phyloP scores from a whole-genome alignment of 208 protist species.

The Acanthamoeba triangularis region DNA sequence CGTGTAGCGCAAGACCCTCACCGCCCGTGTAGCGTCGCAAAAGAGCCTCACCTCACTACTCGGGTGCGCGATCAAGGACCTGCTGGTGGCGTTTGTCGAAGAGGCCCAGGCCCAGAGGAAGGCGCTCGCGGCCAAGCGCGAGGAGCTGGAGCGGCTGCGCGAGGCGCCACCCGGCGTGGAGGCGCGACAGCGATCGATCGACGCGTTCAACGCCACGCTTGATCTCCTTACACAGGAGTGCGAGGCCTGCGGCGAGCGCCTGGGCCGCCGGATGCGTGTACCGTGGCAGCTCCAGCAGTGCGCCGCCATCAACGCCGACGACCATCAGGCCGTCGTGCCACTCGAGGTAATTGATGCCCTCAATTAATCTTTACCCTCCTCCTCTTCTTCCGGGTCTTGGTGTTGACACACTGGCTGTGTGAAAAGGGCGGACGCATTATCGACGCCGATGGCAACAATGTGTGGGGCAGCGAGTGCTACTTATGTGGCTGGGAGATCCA shows the following conservation, averaged over 20 bases:
- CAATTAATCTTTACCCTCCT: not conserved
- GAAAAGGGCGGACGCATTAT: not conserved
- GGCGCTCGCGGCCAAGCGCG: not conserved
- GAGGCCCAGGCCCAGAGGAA: not conserved
- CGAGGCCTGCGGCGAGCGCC: not conserved
- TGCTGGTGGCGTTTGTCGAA: not conserved
- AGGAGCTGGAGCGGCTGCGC: not conserved
- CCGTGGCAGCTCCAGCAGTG: constrained; percentile 48
- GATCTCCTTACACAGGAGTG: not conserved
- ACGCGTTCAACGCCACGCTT: constrained; percentile 34
- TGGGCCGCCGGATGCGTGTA: not conserved
- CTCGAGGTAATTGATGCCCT: not conserved
- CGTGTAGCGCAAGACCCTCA: no score
- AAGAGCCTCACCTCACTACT: not conserved
- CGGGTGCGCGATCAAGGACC: not conserved
- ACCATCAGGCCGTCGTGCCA: not conserved
- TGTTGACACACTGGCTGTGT: no score
- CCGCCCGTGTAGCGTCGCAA: no score
- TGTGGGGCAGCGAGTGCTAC: not conserved
- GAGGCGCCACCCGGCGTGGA: not conserved
- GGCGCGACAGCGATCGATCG: not conserved
- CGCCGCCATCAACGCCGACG: not conserved
- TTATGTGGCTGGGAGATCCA: constrained; percentile 28
- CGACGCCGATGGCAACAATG: constrained; percentile 46
- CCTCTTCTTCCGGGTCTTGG: not conserved